phyloP scores from a whole-genome alignment of 2,329 filamentous ascomycete species.

The Alternaria conjuncta region DNA sequence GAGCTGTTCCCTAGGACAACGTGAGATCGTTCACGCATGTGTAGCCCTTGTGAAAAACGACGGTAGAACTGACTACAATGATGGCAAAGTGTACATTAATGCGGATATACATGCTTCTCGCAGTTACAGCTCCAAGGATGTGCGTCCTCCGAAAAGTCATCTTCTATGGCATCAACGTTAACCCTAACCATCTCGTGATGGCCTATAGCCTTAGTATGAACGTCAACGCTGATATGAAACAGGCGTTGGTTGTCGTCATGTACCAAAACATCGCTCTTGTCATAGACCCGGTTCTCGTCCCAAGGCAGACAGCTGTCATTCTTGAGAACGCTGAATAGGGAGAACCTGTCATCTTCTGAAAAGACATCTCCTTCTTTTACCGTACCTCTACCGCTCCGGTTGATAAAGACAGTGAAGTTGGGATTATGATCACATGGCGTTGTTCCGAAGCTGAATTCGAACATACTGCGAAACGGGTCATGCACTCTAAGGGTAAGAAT shows the following conservation, averaged over 20 bases:
- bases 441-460: background rate
- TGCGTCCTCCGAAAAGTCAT: background rate
- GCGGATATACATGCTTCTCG: background rate
- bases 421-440: background rate
- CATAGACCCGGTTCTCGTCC: background rate
- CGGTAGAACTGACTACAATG: background rate
- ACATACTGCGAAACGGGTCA: background rate
- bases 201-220: background rate
- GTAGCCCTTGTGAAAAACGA: background rate
- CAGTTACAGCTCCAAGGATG: background rate
- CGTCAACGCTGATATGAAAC: background rate
- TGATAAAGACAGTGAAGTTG: background rate
- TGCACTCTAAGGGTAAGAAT: rapidly evolving
- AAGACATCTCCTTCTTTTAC: background rate
- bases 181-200: rapidly evolving
- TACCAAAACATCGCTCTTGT: background rate
- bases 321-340: background rate
- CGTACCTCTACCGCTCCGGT: background rate
- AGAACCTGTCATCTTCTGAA: background rate
- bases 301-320: background rate
- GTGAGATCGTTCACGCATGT: background rate
- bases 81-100: background rate
- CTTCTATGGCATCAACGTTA: background rate
- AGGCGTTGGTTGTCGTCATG: rapidly evolving
- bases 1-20: rapidly evolving